phyloP scores from a whole-genome alignment of 805 yeast species.

The Wickerhamomyces ciferrii region DNA sequence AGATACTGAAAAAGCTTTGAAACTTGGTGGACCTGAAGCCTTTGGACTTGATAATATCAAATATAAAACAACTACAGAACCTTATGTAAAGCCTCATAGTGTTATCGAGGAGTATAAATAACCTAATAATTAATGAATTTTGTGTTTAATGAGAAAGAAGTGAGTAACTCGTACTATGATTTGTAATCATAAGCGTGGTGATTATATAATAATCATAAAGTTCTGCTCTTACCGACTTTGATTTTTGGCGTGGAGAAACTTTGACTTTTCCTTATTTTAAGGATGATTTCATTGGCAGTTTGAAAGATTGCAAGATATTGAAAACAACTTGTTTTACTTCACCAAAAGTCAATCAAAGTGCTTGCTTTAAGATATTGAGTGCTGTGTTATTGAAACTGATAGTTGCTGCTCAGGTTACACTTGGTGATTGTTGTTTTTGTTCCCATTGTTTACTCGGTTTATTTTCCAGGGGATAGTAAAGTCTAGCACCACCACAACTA shows the following conservation, averaged over 20 bases:
- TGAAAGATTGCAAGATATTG: not conserved
- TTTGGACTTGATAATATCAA: slow-evolving; percentile 26
- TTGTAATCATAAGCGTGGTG: not conserved
- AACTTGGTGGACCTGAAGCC: slow-evolving; percentile 32
- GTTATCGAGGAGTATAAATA: slow-evolving; percentile 29
- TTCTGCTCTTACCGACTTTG: not conserved
- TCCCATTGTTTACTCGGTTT: not conserved
- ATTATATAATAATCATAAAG: not conserved
- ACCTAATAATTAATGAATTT: not conserved
- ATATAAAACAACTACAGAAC: slow-evolving; percentile 30
- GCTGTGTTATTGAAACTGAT: too few relatives aligned
- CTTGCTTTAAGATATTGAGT: not conserved
- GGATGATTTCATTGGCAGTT: not conserved
- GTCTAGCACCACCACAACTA: not conserved
- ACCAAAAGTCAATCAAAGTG: not conserved
- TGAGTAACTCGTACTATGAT: not conserved
- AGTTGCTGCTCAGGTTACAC: not conserved
- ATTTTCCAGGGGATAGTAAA: not conserved
- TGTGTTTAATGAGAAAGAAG: not conserved
- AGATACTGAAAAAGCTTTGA: slow-evolving; percentile 26
- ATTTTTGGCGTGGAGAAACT: not conserved
- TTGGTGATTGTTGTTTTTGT: not conserved
- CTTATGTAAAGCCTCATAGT: slow-evolving; percentile 25
- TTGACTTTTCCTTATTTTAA: not conserved
- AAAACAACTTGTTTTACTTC: not conserved